These are phyloP conservation scores for Sungouiella thailandica DNA, from an alignment of 805 yeast species.

Conservation along the genomic window DNA sequence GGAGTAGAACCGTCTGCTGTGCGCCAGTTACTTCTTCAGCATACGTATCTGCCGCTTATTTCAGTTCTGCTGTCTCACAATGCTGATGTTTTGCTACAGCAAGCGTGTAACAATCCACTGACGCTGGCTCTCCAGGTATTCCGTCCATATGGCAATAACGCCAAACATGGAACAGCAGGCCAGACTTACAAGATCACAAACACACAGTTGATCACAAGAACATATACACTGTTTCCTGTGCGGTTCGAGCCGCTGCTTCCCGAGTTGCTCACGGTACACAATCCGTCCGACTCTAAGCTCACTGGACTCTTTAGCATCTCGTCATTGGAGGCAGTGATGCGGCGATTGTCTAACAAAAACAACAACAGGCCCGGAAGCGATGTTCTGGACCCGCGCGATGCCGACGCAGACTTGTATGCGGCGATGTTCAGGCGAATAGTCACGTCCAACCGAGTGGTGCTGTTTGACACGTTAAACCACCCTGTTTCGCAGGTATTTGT, in stretches of 20 bases:
- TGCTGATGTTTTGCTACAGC: conserved; percentile 41
- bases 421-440: conserved; percentile 54
- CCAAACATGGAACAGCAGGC: conserved; percentile 36
- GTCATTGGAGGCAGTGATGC: conserved; percentile 30
- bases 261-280: conserved; percentile 31
- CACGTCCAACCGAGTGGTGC: conserved; percentile 55
- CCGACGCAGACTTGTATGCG: conserved; percentile 41
- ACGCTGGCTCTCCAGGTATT: conserved; percentile 44
- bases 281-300: conserved; percentile 15
- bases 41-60: conserved; percentile 49
- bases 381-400: conserved; percentile 1
- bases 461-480: conserved; percentile 83
- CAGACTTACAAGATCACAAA: conserved; percentile 47
- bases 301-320: conserved; percentile 32
- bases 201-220: conserved; percentile 45
- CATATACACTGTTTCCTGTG: conserved; percentile 51
- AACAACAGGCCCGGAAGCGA: conserved; percentile 11
- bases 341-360: conserved; percentile 2
- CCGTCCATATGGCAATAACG: conserved; percentile 52
- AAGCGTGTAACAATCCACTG: conserved; percentile 31
- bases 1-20: conserved; percentile 37
- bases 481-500: conserved; percentile 75
- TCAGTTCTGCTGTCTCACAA: conserved; percentile 44
- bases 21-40: conserved; percentile 39
- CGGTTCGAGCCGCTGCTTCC: conserved; percentile 44